Base-by-base conservation (phyloP, 2,329 filamentous ascomycete genomes). In the Nigrospora osmanthi region DNA sequence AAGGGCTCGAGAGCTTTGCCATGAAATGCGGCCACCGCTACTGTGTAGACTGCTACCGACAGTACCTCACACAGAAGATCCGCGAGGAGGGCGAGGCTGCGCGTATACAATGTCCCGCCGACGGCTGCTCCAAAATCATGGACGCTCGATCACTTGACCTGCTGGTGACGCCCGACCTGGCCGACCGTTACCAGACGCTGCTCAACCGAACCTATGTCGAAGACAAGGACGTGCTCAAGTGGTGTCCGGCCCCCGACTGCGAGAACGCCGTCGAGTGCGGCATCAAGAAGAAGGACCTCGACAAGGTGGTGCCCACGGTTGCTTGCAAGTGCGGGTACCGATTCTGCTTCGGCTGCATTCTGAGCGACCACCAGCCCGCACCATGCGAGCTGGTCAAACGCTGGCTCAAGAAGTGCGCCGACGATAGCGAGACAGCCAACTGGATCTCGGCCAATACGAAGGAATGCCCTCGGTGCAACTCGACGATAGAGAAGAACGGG, bases 381-480 rank as follows among this genome's bases (percentile, higher is more conserved):
- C 91, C 93, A 0, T 98, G 93, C 63, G 77, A 82, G 23, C 69
- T 98, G 42, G 91, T 97, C 42, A 96, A 93, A 75, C 85, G 80
- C 61, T 98, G 93, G 93, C 67, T 98, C 12, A 95, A 96, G 73
- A 98, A 98, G 63, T 98, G 93, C 61, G 93, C 93, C 46, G 93
- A 98, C 62, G 93, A 98, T 60, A 95, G 89, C 0, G 93, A 98
- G 65, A 98, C 93, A 0, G 91, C 93, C 4, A 98, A 98, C 64
- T 98, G 93, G 93, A 98, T 98, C 50, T 96, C 91, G 0, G 93
- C 93, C 39, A 95, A 98, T 64, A 98, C 93, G 2, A 98, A 98
- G 62, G 93, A 98, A 64, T 98, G 93, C 52, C 91, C 93, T 0
- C 93, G 87, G 62, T 98, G 93, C 66, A 82, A 88, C 55, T 97